phyloP scores from a whole-genome alignment of 495 filamentous ascomycete genomes.

The Mycothermus thermophilus region DNA sequence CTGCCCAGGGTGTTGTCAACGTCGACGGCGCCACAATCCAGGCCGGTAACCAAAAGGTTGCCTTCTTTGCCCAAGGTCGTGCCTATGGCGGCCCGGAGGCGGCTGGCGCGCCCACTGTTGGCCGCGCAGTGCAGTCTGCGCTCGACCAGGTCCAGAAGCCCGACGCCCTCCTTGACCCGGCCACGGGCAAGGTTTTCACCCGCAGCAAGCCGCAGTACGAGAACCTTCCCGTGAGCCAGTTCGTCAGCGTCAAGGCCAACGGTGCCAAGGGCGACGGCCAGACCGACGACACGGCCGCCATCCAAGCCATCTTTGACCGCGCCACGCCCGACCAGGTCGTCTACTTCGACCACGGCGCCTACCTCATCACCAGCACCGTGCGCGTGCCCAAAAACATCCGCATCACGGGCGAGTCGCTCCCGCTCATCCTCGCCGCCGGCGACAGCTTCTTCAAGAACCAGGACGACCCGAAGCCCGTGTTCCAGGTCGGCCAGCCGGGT shows the following conservation, averaged over 20 bases:
- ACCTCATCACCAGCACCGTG: slow-evolving; percentile 72
- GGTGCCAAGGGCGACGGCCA: slow-evolving; percentile 70
- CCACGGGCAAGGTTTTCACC: slow-evolving; percentile 44
- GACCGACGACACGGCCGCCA: slow-evolving; percentile 52
- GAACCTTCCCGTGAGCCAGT: slow-evolving; percentile 38
- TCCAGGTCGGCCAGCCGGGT: slow-evolving; percentile 67
- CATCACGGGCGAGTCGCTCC: slow-evolving; percentile 86
- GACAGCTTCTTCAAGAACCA: slow-evolving; percentile 50
- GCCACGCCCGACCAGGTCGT: slow-evolving; percentile 50
- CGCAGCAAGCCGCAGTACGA: slow-evolving; percentile 67
- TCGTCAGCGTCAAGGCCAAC: slow-evolving; percentile 58
- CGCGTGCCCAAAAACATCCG: slow-evolving; percentile 63
- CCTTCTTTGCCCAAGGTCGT: slow-evolving; percentile 62
- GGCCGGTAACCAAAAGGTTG: slow-evolving; percentile 53
- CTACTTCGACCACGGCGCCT: slow-evolving; percentile 87
- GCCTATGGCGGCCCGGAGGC: slow-evolving; percentile 47
- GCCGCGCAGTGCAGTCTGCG: slow-evolving; percentile 36
- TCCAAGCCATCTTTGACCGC: slow-evolving; percentile 59
- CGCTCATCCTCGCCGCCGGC: slow-evolving; percentile 75
- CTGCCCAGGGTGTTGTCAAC: slow-evolving; percentile 36
- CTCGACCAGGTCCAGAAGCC: slow-evolving; percentile 43
- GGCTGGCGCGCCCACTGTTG: slow-evolving; percentile 20
- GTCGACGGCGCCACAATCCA: slow-evolving; percentile 51
- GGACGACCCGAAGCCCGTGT: slow-evolving; percentile 53
- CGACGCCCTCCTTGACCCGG: slow-evolving; percentile 35